Percentiles rank a stretch among this genome's conserved stretches.
Conservation (phyloP, 495 filamentous ascomycete genomes). For the Aspergillus panamensis region DNA sequence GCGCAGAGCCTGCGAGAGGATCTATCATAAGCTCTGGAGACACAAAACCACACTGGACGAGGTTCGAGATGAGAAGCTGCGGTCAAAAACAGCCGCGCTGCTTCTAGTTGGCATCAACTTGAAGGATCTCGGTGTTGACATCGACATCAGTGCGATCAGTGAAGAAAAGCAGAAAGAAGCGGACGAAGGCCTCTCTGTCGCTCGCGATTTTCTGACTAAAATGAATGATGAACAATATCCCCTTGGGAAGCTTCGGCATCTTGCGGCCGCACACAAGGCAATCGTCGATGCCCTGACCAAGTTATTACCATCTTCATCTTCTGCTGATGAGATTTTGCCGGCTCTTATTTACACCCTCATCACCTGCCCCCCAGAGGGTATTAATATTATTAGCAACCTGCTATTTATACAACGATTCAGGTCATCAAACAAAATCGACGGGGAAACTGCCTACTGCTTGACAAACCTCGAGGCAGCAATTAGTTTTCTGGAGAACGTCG, state of each 20-base stretch:
- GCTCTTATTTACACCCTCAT: constrained; percentile 95
- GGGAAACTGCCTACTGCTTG: constrained; percentile 92
- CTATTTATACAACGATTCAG: constrained; percentile 94
- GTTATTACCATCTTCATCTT: constrained; percentile 79
- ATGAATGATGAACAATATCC: constrained; percentile 90
- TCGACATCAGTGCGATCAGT: constrained; percentile 49
- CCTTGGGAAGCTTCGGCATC: constrained; percentile 83
- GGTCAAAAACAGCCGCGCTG: constrained; percentile 90
- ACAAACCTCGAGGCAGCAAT: constrained; percentile 95
- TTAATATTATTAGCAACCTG: constrained; percentile 88
- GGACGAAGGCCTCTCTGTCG: constrained; percentile 64
- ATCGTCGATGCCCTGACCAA: constrained; percentile 85
- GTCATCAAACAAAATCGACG: constrained; percentile 77
- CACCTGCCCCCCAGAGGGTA: constrained; percentile 79
- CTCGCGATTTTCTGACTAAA: constrained; percentile 67
- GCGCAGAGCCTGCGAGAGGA: constrained; percentile 75
- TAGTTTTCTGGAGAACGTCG: constrained; percentile 95
- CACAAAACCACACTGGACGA: constrained; percentile 92
- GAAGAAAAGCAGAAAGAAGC: constrained; percentile 67
- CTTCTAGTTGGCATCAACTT: constrained; percentile 85
- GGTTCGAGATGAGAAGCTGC: constrained; percentile 88
- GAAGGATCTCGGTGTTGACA: constrained; percentile 78
- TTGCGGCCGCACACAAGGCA: constrained; percentile 85
- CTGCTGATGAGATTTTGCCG: constrained; percentile 93
- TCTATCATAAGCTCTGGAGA: constrained; percentile 85